Conservation (phyloP, 257 asterid species). For the Forsythia suspensa region DNA sequence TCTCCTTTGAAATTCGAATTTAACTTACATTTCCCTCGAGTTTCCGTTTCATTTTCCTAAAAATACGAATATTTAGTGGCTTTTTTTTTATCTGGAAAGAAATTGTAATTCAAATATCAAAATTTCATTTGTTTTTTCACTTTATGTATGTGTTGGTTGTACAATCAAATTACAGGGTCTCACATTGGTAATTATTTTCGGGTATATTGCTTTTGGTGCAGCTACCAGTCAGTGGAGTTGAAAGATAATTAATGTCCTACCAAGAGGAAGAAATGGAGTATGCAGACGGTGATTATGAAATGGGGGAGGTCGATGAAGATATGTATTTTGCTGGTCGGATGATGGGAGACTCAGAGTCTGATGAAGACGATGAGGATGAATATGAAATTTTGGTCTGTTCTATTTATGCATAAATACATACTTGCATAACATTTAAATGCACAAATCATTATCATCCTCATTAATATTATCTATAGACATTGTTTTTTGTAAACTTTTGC, state of each 20-base stretch:
- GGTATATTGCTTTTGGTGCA: background rate
- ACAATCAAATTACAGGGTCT: background rate
- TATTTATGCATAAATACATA: background rate
- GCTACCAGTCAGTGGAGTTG: constrained; percentile 4
- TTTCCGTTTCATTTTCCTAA: too few species aligned
- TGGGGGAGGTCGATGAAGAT: constrained; percentile 20
- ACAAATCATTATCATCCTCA: background rate
- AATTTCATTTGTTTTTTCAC: background rate
- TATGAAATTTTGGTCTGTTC: constrained; percentile 14
- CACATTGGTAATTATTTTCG: background rate
- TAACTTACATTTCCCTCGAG: too few species aligned
- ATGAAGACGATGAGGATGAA: constrained; percentile 17
- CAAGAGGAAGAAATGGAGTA: constrained; percentile 11
- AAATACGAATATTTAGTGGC: background rate
- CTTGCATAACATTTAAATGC: background rate
- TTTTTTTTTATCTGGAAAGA: background rate
- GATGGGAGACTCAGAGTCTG: constrained; percentile 13
- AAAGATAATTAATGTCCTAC: background rate
- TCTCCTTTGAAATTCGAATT: background rate
- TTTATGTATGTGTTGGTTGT: background rate
- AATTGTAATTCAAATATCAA: background rate
- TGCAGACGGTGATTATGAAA: constrained; percentile 14
- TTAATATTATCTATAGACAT: background rate
- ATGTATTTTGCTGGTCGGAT: constrained; percentile 6
- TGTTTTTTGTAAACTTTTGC: background rate